Evolutionary conservation across 345 rosid species (phyloP), one percentile per base, ranked within the genome.

Genomic region (Euphorbia pulcherrima): DNA sequence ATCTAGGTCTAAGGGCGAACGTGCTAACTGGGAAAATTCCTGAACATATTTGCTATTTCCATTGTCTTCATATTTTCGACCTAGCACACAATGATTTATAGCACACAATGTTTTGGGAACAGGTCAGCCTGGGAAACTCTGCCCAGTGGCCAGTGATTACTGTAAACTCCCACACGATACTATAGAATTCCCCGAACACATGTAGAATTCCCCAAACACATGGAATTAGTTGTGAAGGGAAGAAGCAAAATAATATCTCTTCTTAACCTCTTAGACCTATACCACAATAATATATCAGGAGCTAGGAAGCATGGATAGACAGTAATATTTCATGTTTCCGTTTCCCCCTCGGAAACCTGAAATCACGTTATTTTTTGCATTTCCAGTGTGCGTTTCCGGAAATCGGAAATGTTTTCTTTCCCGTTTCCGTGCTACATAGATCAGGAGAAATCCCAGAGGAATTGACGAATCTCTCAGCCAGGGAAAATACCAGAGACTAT

Each of bases 361-460:
- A n/a, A n/a, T n/a, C n/a, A n/a, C n/a, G n/a, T n/a, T n/a, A n/a
- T n/a, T n/a, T n/a, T n/a, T n/a, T n/a, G n/a, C n/a, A n/a, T n/a
- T n/a, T n/a, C n/a, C n/a, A n/a, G n/a, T n/a, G n/a, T n/a, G n/a
- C n/a, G n/a, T n/a, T n/a, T n/a, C n/a, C n/a, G n/a, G n/a, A n/a
- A n/a, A n/a, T n/a, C n/a, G n/a, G n/a, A n/a, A n/a, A n/a, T n/a
- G n/a, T n/a, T n/a, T n/a, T n/a, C n/a, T n/a, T n/a, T n/a, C n/a
- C n/a, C n/a, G n/a, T n/a, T n/a, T n/a, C n/a, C n/a, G n/a, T n/a
- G n/a, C n/a, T n/a, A n/a, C n/a, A n/a, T n/a, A n/a, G n/a, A n/a
- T n/a, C n/a, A n/a, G 73, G 67, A 39, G 59, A 14, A 37, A 69
- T 60, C 3, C 73, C 73, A 14, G 65, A 69, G n/a, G 67, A 50